Evolutionary conservation across 805 yeast genomes (phyloP).

Genomic region (Spathaspora boniae): DNA sequence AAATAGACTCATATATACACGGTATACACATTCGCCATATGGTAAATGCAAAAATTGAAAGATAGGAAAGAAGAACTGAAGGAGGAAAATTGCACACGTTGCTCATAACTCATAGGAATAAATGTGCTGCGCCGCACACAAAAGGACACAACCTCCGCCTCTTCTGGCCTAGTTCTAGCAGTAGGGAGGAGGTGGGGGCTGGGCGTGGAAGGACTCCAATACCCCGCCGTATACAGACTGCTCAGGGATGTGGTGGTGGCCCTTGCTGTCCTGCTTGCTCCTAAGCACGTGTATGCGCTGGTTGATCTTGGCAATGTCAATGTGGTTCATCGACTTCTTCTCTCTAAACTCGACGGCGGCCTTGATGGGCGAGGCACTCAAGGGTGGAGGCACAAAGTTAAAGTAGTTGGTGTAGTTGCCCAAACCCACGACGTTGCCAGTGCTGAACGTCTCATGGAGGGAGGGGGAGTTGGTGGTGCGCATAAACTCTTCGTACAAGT

Average conservation of each 20-base stretch:
- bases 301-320: constrained; percentile 17
- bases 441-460: constrained; percentile 13
- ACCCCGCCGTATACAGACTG: constrained; percentile 5
- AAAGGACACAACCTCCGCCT: too few relatives aligned
- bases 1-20: too few relatives aligned
- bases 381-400: constrained; percentile 22
- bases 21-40: too few relatives aligned
- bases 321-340: constrained; percentile 11
- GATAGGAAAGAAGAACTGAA: too few relatives aligned
- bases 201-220: constrained; percentile 10
- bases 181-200: constrained; percentile 11
- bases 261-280: constrained; percentile 3
- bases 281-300: constrained; percentile 15
- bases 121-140: too few relatives aligned
- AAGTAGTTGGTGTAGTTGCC: constrained; percentile 34
- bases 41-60: too few relatives aligned
- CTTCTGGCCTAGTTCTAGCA: too few relatives aligned
- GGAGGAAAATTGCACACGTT: too few relatives aligned
- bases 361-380: constrained; percentile 26
- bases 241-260: background rate
- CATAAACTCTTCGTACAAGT: constrained; percentile 7
- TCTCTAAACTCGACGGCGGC: constrained; percentile 4
- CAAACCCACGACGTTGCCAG: constrained; percentile 30
- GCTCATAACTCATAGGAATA: too few relatives aligned
- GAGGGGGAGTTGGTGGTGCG: constrained; percentile 14